Conservation (phyloP, 2,329 filamentous ascomycete genomes). For the Penicillium sp. region DNA sequence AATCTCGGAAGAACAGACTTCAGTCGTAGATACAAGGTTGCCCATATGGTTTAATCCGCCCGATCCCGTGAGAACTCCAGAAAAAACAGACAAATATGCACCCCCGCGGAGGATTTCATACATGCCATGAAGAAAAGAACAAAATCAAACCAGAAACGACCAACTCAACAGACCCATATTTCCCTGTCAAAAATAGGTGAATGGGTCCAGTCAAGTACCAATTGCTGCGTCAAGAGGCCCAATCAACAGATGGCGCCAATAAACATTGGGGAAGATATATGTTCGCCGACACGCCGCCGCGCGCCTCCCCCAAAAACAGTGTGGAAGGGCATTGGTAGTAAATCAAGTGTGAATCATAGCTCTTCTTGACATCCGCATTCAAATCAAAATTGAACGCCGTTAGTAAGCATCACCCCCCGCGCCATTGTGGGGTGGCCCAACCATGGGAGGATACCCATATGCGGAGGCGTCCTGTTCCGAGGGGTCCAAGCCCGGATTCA, state of each 20-base stretch:
- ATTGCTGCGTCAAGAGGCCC: constrained; percentile 1
- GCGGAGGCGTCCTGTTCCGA: constrained; percentile 42
- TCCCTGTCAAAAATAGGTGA: constrained; percentile 2
- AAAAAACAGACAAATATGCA: neutral
- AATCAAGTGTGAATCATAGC: neutral
- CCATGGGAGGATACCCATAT: constrained; percentile 45
- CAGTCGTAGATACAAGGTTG: constrained; percentile 12
- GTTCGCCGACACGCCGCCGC: constrained; percentile 10
- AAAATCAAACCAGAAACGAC: neutral
- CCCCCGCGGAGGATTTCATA: neutral
- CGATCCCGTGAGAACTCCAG: constrained; percentile 12
- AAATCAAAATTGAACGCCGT: neutral
- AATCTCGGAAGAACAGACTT: constrained; percentile 1
- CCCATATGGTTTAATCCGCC: constrained; percentile 9
- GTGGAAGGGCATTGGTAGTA: neutral
- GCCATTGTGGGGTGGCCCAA: constrained; percentile 44
- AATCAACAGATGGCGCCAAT: constrained; percentile 1
- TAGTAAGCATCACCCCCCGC: constrained; percentile 44
- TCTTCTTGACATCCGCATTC: neutral
- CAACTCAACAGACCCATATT: constrained; percentile 1
- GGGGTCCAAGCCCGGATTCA: constrained; percentile 42
- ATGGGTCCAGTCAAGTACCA: neutral
- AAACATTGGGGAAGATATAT: constrained; percentile 5
- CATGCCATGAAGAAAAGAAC: constrained; percentile 1
- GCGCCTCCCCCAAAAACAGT: constrained; percentile 1